Base-by-base conservation (phyloP, 202 grass and related monocot genomes). In the Setaria italica region DNA sequence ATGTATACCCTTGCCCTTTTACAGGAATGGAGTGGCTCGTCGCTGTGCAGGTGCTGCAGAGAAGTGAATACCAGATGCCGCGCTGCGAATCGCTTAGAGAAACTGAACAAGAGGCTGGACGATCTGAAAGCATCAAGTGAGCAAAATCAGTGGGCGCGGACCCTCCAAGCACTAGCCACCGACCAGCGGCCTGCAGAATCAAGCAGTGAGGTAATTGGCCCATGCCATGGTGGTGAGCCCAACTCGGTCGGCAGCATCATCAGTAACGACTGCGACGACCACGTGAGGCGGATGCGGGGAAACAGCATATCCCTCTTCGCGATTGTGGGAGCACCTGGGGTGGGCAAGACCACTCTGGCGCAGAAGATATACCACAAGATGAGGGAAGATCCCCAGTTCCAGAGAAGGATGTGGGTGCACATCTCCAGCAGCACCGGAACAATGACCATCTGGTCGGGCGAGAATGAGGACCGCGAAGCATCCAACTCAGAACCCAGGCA, bases 291-390 rank as follows among this genome's bases (percentile, higher is more conserved):
- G 32, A 15, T 74, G 9, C 13, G 2, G 25, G 15, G 48, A 2
- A 54, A 6, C 19, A 19, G 11, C 16, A 12, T 39, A 11, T 17
- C 15, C 16, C 72, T 87, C 32, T 78, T 87, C 7, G 88, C 88
- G 20, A 80, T 84, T 50, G 66, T 84, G 12, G 88, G 88, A 10
- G 42, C 78, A 39, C 54, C 35, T 51, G 84, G 88, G 6, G 77
- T 90, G 66, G 88, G 88, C 29, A 90, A 87, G 81, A 86, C 84
- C 10, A 72, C 74, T 43, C 56, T 90, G 9, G 88, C 84, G 5
- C 81, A 50, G 48, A 82, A 41, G 70, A 90, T 87, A 87, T 87
- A 86, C 55, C 46, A 84, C 2, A 37, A 87, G 65, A 75, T 79
- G 46, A 67, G 32, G 67, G 21, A 66, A 17, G 56, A 41, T 41